phyloP scores from a whole-genome alignment of 208 protist species.

The Angomonas desouzai region DNA sequence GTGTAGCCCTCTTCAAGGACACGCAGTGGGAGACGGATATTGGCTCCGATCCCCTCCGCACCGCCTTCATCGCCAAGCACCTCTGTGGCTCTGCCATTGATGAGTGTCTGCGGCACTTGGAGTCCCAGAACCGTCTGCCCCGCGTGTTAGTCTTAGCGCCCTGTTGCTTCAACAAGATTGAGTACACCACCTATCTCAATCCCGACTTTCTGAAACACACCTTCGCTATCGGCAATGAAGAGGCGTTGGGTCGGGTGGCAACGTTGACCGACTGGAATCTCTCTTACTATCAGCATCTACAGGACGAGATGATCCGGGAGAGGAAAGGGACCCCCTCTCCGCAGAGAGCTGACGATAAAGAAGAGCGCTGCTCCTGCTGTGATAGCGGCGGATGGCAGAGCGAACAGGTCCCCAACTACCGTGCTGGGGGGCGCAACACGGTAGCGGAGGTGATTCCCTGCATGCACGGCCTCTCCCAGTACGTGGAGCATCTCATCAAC shows the following conservation, averaged over 20 bases:
- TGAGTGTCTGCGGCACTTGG: conserved; percentile 52
- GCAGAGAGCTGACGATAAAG: neutral
- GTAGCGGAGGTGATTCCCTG: conserved; percentile 39
- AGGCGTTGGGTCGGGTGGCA: conserved; percentile 30
- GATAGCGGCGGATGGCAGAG: neutral
- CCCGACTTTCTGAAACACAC: conserved; percentile 28
- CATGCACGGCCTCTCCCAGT: conserved; percentile 39
- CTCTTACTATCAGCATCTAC: conserved; percentile 36
- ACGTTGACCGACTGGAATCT: conserved; percentile 71
- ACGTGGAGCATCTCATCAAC: conserved; percentile 63
- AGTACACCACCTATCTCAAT: conserved; percentile 48
- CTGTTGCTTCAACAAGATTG: conserved; percentile 68
- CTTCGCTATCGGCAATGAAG: conserved; percentile 23
- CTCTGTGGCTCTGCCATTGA: conserved; percentile 78
- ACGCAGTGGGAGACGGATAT: conserved; percentile 39
- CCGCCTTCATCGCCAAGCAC: conserved; percentile 72
- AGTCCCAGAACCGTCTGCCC: conserved; percentile 41
- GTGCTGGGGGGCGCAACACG: conserved; percentile 14
- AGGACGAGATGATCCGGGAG: neutral
- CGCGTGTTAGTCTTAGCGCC: conserved; percentile 63
- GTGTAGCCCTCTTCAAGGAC: conserved; percentile 39
- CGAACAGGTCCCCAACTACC: neutral
- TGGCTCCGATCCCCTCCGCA: conserved; percentile 26
- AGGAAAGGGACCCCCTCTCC: neutral
- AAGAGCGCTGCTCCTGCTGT: neutral